These are phyloP conservation scores for Fusarium phyllophilum DNA, from an alignment of 2,329 filamentous ascomycete species.

Conservation along the genomic window DNA sequence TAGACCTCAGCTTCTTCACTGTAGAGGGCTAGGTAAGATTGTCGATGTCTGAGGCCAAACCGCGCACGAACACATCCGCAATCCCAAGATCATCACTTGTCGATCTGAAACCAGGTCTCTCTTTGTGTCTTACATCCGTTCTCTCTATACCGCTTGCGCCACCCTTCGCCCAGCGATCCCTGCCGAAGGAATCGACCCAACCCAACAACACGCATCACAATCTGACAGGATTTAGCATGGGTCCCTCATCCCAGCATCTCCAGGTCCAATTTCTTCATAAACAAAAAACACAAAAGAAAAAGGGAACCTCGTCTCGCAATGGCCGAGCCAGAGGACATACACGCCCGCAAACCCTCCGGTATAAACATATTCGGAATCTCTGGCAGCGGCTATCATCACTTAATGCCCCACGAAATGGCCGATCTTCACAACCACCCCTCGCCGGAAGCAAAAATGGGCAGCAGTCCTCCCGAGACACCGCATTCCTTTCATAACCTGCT, in stretches of 20 bases:
- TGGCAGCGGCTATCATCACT: conserved; percentile 33
- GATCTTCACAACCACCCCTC: conserved; percentile 19
- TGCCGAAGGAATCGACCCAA: conserved; percentile 1
- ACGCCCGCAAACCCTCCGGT: conserved; percentile 17
- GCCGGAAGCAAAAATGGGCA: conserved; percentile 27
- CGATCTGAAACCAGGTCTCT: not conserved
- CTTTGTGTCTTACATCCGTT: conserved; percentile 1
- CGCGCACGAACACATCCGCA: not conserved
- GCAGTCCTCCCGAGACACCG: conserved; percentile 35
- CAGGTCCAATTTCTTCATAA: not conserved
- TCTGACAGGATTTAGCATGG: conserved; percentile 14
- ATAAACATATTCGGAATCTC: conserved; percentile 35
- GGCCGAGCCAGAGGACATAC: conserved; percentile 23
- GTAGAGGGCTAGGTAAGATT: too few species aligned
- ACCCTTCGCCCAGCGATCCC: conserved; percentile 6
- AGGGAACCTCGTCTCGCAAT: conserved; percentile 6
- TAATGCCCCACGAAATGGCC: conserved; percentile 40
- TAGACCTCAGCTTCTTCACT: not conserved
- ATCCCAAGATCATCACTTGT: not conserved
- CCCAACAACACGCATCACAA: not conserved
- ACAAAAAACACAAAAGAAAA: not conserved
- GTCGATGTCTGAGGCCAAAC: not conserved
- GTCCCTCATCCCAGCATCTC: conserved; percentile 3
- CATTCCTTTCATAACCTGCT: conserved; percentile 35
- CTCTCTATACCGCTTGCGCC: conserved; percentile 14